These are phyloP conservation scores for Podospora appendiculata DNA, from an alignment of 495 filamentous ascomycete genomes.

Conservation along the genomic window DNA sequence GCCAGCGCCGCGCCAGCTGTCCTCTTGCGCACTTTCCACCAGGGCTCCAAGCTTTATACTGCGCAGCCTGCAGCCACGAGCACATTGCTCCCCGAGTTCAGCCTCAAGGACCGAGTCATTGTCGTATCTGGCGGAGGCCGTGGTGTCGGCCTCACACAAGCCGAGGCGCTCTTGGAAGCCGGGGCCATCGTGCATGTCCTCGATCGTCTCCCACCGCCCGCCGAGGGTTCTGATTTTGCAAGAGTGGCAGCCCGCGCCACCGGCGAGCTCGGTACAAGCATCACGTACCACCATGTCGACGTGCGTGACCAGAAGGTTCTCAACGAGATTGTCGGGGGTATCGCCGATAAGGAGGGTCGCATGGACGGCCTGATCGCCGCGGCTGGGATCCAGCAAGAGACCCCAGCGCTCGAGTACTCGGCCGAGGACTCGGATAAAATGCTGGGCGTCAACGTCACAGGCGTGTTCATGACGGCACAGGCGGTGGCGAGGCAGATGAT, in stretches of 20 bases:
- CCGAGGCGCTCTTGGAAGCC: slow-evolving; percentile 72
- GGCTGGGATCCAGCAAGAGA: slow-evolving; percentile 72
- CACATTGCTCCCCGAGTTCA: slow-evolving; percentile 63
- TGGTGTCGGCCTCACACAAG: slow-evolving; percentile 71
- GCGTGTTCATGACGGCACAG: slow-evolving; percentile 70
- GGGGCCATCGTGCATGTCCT: slow-evolving; percentile 63
- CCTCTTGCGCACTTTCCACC: slow-evolving; percentile 7
- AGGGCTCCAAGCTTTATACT: not conserved
- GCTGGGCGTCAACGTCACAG: slow-evolving; percentile 67
- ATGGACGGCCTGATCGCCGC: slow-evolving; percentile 79
- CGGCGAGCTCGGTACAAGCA: slow-evolving; percentile 54
- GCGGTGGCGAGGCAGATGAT: slow-evolving; percentile 73
- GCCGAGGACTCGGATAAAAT: slow-evolving; percentile 56
- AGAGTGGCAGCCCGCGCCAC: slow-evolving; percentile 56
- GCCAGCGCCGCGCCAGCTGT: not conserved
- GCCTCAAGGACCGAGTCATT: slow-evolving; percentile 66
- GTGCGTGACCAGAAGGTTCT: slow-evolving; percentile 69
- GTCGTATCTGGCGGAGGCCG: slow-evolving; percentile 72
- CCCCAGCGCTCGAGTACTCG: slow-evolving; percentile 59
- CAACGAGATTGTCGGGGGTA: slow-evolving; percentile 57
- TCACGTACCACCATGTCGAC: slow-evolving; percentile 77
- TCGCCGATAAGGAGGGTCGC: slow-evolving; percentile 62
- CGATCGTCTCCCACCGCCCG: slow-evolving; percentile 40
- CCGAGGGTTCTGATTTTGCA: slow-evolving; percentile 41
- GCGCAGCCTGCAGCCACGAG: not conserved